Evolutionary conservation across 2,329 filamentous ascomycete species (phyloP), one percentile per base, ranked within the genome.

Genomic region (Talaromyces piceae): DNA sequence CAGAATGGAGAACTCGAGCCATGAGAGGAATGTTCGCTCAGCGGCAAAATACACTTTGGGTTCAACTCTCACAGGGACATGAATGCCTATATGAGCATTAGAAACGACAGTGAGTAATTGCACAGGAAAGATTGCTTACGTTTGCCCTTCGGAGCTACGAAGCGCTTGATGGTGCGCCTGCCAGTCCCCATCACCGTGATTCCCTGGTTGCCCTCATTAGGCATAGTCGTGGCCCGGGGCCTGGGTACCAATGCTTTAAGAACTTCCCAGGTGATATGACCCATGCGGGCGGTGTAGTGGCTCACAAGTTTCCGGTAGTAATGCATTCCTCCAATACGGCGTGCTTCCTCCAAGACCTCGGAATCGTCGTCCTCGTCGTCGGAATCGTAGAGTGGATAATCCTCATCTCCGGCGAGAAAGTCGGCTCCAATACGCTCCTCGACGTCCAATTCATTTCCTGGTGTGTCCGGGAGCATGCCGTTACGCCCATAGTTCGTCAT

Each of bases 41-140:
- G 90, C 91, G 20, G 93, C 93, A 66, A 98, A 95, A 69, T 90
- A 95, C 47, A 98, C 93, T 73, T 98, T 98, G 28, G 93, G 93
- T 70, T 98, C 93, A 28, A 98, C 91, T 45, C 93, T 84, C 50
- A 97, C 86, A 12, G 91, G 91, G 22, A 98, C 93, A 63, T 97
- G 91, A 53, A 98, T 97, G 68, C 88, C 88, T 81, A 77, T 67
- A 77, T 26, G 18, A 11, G 12, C 68, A 74, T 75, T 23, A 84
- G 41, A 4, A 12, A 33, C 11, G 47, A 25, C 41, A 30, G 30
- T 30, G 18, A 16, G 13, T 23, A 31, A 28, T 47, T 11, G 18
- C 20, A 50, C n/a, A 41, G 22, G 27, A n/a, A 31, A 26, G 18
- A 3, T 47, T 30, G 45, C 69, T 63, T 63, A 72, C 74, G 71